Evolutionary conservation across 2,329 filamentous ascomycete genomes (phyloP), one percentile per base, ranked within the genome.

Genomic region (Trichoderma pleuroti): DNA sequence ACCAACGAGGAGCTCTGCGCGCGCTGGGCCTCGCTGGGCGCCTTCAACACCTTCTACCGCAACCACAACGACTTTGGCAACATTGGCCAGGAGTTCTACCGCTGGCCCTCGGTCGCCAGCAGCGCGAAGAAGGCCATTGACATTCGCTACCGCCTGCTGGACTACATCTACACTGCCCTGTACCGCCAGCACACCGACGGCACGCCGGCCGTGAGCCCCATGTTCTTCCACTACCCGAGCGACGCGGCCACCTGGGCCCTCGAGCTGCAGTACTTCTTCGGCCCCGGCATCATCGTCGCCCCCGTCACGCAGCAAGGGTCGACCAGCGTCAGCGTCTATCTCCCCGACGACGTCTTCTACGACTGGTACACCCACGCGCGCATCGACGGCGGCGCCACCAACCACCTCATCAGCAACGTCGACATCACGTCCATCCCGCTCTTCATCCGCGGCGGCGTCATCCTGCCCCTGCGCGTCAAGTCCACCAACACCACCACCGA

Each of bases 101-200:
- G 83, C 59, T 94, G 91, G 90, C 81, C 84, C 0, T 80, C 83
- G 1, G 91, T 92, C 6, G 84, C 91, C 0, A 81, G 85, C 10
- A 90, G 91, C 0, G 91, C 91, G 0, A 86, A 86, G 69, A 90
- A 88, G 71, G 91, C 89, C 21, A 93, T 94, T 75, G 86, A 86
- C 34, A 89, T 90, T 61, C 87, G 92, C n/a, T 94, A 94, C 81
- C 85, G 87, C 36, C 83, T 94, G n/a, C 84, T 95, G n/a, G 92
- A 94, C 76, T 94, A 94, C 81, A 85, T 93, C 72, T 94, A 95
- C 83, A 94, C 92, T 1, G 88, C 89, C 0, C 84, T 93, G 74
- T 83, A 90, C 77, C 80, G 82, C 70, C 87, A 92, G 77, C 86
- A 84, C 34, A 76, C 83, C 21, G 85, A 85, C 28, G 92, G 92